These are phyloP conservation scores for Rauvolfia tetraphylla DNA, from an alignment of 257 asterid genomes.

Conservation along the genomic window DNA sequence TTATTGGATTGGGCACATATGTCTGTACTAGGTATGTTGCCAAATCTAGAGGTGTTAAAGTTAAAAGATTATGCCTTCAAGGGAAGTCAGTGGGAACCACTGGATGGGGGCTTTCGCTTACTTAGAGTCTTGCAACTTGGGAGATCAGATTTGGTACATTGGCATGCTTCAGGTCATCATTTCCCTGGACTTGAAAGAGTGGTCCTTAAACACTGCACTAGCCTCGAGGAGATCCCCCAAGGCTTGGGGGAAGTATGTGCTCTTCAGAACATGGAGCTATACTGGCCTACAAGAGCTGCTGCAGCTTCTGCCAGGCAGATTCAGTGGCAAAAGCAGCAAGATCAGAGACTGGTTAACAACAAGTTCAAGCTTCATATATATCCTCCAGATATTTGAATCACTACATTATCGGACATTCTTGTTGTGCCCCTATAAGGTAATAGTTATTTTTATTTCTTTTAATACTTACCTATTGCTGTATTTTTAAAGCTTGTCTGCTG, in stretches of 20 bases:
- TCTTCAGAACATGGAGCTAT: constrained; percentile 29
- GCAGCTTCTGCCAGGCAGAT: constrained; percentile 6
- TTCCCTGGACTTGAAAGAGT: constrained; percentile 36
- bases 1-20: constrained; percentile 37
- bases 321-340: constrained; percentile 5
- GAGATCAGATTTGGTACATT: constrained; percentile 32
- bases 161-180: constrained; percentile 43
- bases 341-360: background rate
- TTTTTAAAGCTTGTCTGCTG: background rate
- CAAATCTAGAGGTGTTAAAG: constrained; percentile 42
- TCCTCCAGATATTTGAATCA: constrained; percentile 7
- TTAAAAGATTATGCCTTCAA: constrained; percentile 36
- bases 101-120: constrained; percentile 37
- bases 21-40: constrained; percentile 34
- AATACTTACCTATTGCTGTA: background rate
- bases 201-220: constrained; percentile 24
- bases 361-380: background rate
- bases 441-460: background rate
- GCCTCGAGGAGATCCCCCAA: constrained; percentile 31
- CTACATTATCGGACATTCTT: background rate
- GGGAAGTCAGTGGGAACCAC: constrained; percentile 39
- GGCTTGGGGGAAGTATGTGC: constrained; percentile 35
- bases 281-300: constrained; percentile 20
- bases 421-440: background rate
- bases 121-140: constrained; percentile 39